These are phyloP conservation scores for Lipomyces starkeyi DNA, from an alignment of 805 yeast genomes.

Conservation along the genomic window DNA sequence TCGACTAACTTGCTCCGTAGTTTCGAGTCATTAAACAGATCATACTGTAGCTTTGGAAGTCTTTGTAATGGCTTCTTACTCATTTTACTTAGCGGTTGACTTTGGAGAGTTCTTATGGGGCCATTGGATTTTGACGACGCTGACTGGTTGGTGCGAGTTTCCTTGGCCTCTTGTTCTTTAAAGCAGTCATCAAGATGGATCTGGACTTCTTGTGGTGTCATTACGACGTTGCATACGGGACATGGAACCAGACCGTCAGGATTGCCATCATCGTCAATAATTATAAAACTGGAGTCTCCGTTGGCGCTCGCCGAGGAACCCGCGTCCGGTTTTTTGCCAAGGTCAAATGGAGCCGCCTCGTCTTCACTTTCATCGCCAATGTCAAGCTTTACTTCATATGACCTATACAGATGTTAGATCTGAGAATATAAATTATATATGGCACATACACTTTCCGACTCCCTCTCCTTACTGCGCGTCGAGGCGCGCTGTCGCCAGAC, in stretches of 20 bases:
- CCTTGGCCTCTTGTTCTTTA: background rate
- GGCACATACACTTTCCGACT: conserved; percentile 14
- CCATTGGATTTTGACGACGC: background rate
- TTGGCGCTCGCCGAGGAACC: background rate
- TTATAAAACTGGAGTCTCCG: background rate
- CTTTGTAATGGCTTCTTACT: conserved; percentile 39
- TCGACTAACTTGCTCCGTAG: conserved; percentile 64
- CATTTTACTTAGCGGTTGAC: background rate
- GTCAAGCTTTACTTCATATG: conserved; percentile 32
- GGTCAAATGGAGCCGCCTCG: background rate
- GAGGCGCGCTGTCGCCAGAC: conserved; percentile 1
- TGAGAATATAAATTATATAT: background rate
- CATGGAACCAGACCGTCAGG: conserved; percentile 52
- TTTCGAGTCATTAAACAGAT: conserved; percentile 62
- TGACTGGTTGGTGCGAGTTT: conserved; percentile 1
- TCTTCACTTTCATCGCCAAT: conserved; percentile 9
- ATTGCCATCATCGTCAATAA: background rate
- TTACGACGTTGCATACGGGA: conserved; percentile 66
- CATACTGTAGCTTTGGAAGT: conserved; percentile 68
- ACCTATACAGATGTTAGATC: conserved; percentile 3
- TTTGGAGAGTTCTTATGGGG: background rate
- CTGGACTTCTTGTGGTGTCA: conserved; percentile 46
- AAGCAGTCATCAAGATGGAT: conserved; percentile 30
- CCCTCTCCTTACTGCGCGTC: conserved; percentile 13
- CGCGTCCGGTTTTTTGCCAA: background rate